Evolutionary conservation across 2,329 filamentous ascomycete genomes (phyloP).

Genomic region (Scopulariopsis brevicaulis): DNA sequence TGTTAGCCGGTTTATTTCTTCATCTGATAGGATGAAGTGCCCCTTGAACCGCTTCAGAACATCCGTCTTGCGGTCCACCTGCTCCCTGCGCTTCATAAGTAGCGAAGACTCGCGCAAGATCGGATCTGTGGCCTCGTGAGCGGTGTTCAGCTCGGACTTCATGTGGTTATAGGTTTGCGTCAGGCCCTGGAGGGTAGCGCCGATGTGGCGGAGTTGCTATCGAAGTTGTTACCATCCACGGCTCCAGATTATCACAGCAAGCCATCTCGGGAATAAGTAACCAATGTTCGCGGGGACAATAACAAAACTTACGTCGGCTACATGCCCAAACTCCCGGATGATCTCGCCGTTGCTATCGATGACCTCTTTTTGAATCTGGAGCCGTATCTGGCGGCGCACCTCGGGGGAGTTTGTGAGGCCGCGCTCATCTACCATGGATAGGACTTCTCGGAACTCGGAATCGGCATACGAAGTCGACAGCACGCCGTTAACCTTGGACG

Average conservation of each 20-base stretch:
- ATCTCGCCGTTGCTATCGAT: constrained; percentile 88
- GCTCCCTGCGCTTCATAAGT: constrained; percentile 60
- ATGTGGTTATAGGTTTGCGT: constrained; percentile 75
- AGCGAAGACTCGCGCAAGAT: constrained; percentile 67
- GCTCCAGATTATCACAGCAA: neutral
- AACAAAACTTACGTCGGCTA: constrained; percentile 59
- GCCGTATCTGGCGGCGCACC: constrained; percentile 64
- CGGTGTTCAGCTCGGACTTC: constrained; percentile 63
- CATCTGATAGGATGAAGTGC: constrained; percentile 77
- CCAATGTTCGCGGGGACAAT: neutral
- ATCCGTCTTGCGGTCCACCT: constrained; percentile 69
- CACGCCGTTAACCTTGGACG: constrained; percentile 72
- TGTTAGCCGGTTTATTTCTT: constrained; percentile 66
- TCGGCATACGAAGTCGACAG: constrained; percentile 90
- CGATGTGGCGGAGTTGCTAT: constrained; percentile 80
- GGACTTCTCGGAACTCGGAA: constrained; percentile 76
- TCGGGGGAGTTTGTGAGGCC: constrained; percentile 64
- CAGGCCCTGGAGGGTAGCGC: constrained; percentile 62
- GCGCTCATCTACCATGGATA: constrained; percentile 66
- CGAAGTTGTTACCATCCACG: neutral
- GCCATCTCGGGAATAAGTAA: neutral
- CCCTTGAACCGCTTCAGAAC: constrained; percentile 66
- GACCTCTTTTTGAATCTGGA: constrained; percentile 83
- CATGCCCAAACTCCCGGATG: constrained; percentile 75
- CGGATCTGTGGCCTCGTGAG: constrained; percentile 61